phyloP scores from a whole-genome alignment of 1,284 basidiomycete species.

The Malassezia psittaci region DNA sequence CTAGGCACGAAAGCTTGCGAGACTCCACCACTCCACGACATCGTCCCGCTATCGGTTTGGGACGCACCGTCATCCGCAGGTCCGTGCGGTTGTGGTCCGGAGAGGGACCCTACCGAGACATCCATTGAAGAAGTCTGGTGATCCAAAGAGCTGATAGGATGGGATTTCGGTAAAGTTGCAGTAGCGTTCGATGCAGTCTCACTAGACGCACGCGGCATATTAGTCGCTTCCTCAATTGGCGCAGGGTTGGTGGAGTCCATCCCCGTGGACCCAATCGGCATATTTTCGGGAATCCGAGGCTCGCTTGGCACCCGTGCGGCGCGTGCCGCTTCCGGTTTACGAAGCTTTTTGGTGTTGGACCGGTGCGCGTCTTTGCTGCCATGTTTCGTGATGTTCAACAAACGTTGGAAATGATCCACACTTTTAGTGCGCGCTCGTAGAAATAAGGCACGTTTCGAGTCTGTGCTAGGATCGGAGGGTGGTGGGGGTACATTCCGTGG shows the following conservation, averaged over 20 bases:
- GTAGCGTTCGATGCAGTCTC: no score
- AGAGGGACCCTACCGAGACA: no score
- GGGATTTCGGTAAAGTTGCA: no score
- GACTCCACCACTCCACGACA: no score
- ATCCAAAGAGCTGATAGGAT: no score
- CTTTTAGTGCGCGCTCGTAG: slow-evolving; percentile 17
- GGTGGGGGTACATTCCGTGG: no score
- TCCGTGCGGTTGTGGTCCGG: no score
- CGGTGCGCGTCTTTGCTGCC: slow-evolving; percentile 3
- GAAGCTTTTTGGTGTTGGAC: slow-evolving; percentile 1
- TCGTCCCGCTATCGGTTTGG: no score
- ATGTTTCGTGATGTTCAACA: slow-evolving; percentile 7
- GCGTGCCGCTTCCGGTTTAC: not conserved
- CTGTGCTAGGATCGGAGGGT: not conserved
- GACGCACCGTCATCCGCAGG: no score
- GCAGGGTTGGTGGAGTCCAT: not conserved
- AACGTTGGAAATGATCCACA: slow-evolving; percentile 14
- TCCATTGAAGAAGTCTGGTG: no score
- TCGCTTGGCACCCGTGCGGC: not conserved
- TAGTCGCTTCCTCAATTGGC: not conserved
- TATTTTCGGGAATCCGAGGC: not conserved
- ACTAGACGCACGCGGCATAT: no score
- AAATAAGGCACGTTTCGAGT: slow-evolving; percentile 11
- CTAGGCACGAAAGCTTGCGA: no score
- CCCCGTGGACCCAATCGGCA: not conserved